phyloP scores from a whole-genome alignment of 345 rosid genomes.

The Bruguiera sexangula region DNA sequence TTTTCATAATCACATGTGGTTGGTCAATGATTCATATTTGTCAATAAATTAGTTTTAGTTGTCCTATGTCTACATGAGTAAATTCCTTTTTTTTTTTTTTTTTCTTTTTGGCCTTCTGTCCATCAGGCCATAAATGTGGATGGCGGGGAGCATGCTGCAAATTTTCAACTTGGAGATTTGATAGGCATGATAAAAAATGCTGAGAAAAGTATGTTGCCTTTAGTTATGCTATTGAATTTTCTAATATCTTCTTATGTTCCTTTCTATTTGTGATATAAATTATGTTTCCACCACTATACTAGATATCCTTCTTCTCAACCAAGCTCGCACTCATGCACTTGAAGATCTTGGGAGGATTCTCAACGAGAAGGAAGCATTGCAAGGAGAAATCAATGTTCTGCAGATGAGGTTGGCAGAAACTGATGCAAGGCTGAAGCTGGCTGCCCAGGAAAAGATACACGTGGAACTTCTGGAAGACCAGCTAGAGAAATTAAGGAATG shows the following conservation, averaged over 20 bases:
- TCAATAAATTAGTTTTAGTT: not conserved
- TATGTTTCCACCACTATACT: constrained; percentile 20
- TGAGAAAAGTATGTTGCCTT: constrained; percentile 60
- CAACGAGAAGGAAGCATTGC: constrained; percentile 68
- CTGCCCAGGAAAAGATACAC: constrained; percentile 72
- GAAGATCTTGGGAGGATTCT: constrained; percentile 65
- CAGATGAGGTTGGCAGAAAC: constrained; percentile 79
- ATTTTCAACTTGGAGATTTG: constrained; percentile 58
- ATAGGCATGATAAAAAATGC: constrained; percentile 75
- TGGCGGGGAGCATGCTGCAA: constrained; percentile 43
- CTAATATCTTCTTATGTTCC: not conserved
- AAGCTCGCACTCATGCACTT: constrained; percentile 73
- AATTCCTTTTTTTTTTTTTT: not conserved
- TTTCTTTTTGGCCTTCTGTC: not conserved
- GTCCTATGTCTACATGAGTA: not conserved
- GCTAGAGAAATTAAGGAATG: constrained; percentile 58
- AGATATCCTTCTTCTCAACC: constrained; percentile 84
- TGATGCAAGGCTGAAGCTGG: constrained; percentile 74
- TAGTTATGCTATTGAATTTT: constrained; percentile 8
- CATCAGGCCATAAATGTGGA: constrained; percentile 48
- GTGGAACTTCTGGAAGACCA: constrained; percentile 70
- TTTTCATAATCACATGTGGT: not conserved
- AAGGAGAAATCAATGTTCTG: constrained; percentile 62
- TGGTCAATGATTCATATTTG: not conserved
- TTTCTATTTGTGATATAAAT: constrained; percentile 2